phyloP scores from a whole-genome alignment of 1,284 basidiomycete genomes.

The Tilletia caries region DNA sequence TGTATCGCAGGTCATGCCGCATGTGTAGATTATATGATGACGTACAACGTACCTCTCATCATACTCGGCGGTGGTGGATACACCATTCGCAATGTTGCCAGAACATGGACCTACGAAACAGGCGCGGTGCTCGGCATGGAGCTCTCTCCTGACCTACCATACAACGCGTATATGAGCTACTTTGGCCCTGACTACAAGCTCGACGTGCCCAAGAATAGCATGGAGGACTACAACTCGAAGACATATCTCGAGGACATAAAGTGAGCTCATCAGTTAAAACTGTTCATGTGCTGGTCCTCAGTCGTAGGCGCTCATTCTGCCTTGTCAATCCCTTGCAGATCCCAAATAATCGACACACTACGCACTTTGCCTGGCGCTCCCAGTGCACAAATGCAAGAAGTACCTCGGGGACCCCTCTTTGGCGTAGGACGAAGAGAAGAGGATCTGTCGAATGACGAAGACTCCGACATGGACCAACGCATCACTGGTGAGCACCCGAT shows the following conservation, averaged over 20 bases:
- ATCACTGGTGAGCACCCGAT: conserved; percentile 30
- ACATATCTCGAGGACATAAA: conserved; percentile 79
- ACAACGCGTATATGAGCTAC: conserved; percentile 96
- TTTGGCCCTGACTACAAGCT: conserved; percentile 93
- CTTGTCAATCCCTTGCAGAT: conserved; percentile 57
- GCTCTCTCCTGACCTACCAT: conserved; percentile 74
- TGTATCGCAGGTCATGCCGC: conserved; percentile 67
- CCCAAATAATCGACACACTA: conserved; percentile 73
- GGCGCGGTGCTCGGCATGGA: conserved; percentile 85
- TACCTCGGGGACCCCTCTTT: conserved; percentile 65
- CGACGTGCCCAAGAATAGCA: conserved; percentile 84
- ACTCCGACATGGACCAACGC: conserved; percentile 54
- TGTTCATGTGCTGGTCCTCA: neutral
- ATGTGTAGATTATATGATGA: conserved; percentile 81
- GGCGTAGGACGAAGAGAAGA: conserved; percentile 49
- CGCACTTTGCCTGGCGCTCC: conserved; percentile 76
- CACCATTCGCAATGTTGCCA: conserved; percentile 84
- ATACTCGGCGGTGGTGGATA: conserved; percentile 94
- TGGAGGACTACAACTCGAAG: conserved; percentile 85
- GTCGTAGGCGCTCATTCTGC: conserved; percentile 14
- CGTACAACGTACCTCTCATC: conserved; percentile 81
- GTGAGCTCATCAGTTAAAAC: conserved; percentile 53
- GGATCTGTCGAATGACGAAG: conserved; percentile 49
- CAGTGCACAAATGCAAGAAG: conserved; percentile 79
- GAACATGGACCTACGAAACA: conserved; percentile 95